Evolutionary conservation across 768 basidiomycete species (phyloP).

Genomic region (Mycena pura): DNA sequence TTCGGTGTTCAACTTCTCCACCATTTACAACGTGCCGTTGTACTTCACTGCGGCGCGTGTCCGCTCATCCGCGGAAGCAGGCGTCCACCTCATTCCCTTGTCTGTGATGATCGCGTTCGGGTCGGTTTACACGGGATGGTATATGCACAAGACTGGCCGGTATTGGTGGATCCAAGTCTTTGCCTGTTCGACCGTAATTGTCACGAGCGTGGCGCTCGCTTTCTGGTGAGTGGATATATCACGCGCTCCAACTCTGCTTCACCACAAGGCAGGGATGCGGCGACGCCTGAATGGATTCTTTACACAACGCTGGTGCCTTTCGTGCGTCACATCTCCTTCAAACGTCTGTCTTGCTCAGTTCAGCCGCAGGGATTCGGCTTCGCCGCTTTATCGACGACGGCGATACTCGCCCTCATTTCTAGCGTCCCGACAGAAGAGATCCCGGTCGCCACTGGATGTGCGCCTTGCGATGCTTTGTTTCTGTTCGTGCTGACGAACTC

Average conservation of each 20-base stretch:
- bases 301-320: conserved; percentile 37
- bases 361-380: conserved; percentile 67
- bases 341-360: too few relatives aligned
- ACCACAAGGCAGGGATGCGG: background rate
- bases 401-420: conserved; percentile 69
- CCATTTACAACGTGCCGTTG: conserved; percentile 71
- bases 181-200: conserved; percentile 10
- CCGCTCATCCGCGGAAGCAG: conserved; percentile 58
- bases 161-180: conserved; percentile 25
- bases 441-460: conserved; percentile 74
- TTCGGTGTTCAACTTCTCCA: conserved; percentile 10
- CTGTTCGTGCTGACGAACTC: background rate
- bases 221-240: background rate
- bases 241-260: background rate
- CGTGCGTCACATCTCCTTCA: too few relatives aligned
- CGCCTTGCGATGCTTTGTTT: conserved; percentile 31
- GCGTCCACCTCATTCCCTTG: conserved; percentile 73
- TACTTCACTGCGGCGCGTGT: conserved; percentile 69
- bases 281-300: conserved; percentile 26
- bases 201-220: conserved; percentile 9
- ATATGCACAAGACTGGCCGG: conserved; percentile 33
- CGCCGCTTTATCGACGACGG: conserved; percentile 60
- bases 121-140: conserved; percentile 70
- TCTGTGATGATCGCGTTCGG: conserved; percentile 66
- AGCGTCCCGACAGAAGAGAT: conserved; percentile 62